Evolutionary conservation across 2,329 filamentous ascomycete genomes (phyloP), one percentile per base, ranked within the genome.

Genomic region (Talaromyces sp.): DNA sequence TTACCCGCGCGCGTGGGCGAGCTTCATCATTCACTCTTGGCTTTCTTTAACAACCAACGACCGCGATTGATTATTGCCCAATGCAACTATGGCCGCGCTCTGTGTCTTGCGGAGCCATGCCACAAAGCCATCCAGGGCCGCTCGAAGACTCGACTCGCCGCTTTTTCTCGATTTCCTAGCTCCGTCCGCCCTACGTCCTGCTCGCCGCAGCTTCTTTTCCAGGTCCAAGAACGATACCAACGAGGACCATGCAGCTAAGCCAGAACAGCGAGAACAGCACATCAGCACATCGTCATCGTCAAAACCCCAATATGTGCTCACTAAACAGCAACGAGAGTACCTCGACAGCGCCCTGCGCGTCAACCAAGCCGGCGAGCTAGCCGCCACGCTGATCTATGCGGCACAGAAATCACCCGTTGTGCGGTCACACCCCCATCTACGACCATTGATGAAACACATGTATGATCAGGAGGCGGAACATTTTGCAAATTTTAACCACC

Each of bases 351-450:
- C 91, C 17, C 87, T 98, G 32, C 92, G 95, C 64, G 95, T 99
- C 61, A 98, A 99, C 77, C 95, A 99, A 78, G 92, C 95, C 27
- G 95, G 95, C 72, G 95, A 99, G 78, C 86, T 99, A n/a, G 95
- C 95, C 59, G 95, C 95, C 32, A 93, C 91, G 28, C 85, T 96
- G 60, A 99, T 99, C 75, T 99, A 98, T 80, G 87, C 86, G 1
- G 88, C 91, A 1, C 95, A 99, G 76, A 93, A 87, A 0, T 92
- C 93, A 0, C 85, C 88, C n/a, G 79, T 98, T 58, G 82, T 92
- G 61, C 84, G 85, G 66, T 85, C 88, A 4, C 88, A 97, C 73
- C 93, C 95, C 0, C 90, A 96, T 72, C 87, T 99, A 19, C 88
- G 91, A 7, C 89, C 92, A 0, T 80, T 98, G 33, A 96, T 99